A percentile compares a stretch with the other conserved stretches of the same genome.
phyloP scores from a whole-genome alignment of 1,284 basidiomycete species.

The Cutaneotrichosporon sp. region DNA sequence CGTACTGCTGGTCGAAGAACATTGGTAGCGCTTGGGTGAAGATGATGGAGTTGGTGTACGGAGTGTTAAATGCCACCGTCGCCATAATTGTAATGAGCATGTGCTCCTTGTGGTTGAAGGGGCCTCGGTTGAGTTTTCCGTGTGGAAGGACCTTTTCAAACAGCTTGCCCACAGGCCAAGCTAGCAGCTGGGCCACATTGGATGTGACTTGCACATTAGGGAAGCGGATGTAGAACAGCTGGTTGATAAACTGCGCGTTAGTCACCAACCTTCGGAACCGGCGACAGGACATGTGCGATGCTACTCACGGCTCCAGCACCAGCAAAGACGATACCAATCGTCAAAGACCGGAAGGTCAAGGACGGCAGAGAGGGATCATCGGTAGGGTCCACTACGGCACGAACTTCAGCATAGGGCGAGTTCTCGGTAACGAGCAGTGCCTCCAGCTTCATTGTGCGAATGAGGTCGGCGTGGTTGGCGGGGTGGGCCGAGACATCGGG shows the following conservation, averaged over 20 bases:
- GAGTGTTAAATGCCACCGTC: constrained; percentile 35
- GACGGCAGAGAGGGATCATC: constrained; percentile 74
- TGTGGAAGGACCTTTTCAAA: constrained; percentile 14
- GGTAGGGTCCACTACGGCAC: constrained; percentile 69
- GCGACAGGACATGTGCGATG: too few species aligned
- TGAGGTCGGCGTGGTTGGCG: constrained; percentile 23
- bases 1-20: constrained; percentile 41
- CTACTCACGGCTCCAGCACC: constrained; percentile 59
- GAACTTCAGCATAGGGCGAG: constrained; percentile 82
- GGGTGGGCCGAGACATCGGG: constrained; percentile 25
- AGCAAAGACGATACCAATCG: constrained; percentile 55
- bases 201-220: constrained; percentile 31
- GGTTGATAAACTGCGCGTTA: constrained; percentile 68
- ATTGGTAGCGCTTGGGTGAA: constrained; percentile 33
- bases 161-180: constrained; percentile 30
- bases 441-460: constrained; percentile 35
- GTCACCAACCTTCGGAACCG: too few species aligned
- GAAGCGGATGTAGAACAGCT: constrained; percentile 49
- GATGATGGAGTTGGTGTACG: constrained; percentile 48
- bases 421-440: constrained; percentile 36
- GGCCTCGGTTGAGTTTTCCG: constrained; percentile 46
- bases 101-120: constrained; percentile 52
- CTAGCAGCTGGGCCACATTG: constrained; percentile 32
- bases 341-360: constrained; percentile 79
- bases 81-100: constrained; percentile 41